Conservation (phyloP, 768 basidiomycete species). For the Naganishia antarctica region DNA sequence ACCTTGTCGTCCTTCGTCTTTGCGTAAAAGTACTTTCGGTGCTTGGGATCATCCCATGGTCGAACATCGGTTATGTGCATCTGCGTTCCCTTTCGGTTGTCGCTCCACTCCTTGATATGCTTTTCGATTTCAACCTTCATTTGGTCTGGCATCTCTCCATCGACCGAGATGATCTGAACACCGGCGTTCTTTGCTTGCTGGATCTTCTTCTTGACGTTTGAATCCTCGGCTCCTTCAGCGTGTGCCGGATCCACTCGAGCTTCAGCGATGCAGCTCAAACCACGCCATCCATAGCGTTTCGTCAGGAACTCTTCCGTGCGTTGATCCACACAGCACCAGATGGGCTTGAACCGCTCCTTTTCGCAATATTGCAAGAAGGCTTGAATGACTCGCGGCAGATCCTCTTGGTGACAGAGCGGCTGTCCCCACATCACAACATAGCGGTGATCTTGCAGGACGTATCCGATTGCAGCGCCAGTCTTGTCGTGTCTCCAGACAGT, state of each 20-base stretch:
- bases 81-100: slow-evolving; percentile 57
- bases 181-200: slow-evolving; percentile 54
- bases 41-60: slow-evolving; percentile 59
- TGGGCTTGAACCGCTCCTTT: slow-evolving; percentile 53
- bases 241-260: slow-evolving; percentile 55
- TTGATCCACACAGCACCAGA: slow-evolving; percentile 61
- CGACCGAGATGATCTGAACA: slow-evolving; percentile 49
- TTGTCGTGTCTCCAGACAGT: slow-evolving; percentile 55
- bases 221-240: slow-evolving; percentile 53
- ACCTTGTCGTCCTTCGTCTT: slow-evolving; percentile 50
- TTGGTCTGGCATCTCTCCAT: slow-evolving; percentile 52
- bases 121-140: slow-evolving; percentile 55
- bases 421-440: slow-evolving; percentile 64
- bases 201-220: slow-evolving; percentile 62
- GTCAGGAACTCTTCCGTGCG: slow-evolving; percentile 57
- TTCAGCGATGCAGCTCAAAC: slow-evolving; percentile 62
- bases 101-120: slow-evolving; percentile 60
- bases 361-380: slow-evolving; percentile 54
- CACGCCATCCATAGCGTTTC: slow-evolving; percentile 57
- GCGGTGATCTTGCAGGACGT: slow-evolving; percentile 54
- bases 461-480: slow-evolving; percentile 62
- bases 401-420: slow-evolving; percentile 54
- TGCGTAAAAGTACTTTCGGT: slow-evolving; percentile 61
- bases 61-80: slow-evolving; percentile 55
- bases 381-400: slow-evolving; percentile 53